Percentiles rank a stretch among this genome's conserved stretches.
These are phyloP conservation scores for Themeda triandra DNA, from an alignment of 176 grass and related monocot genomes.

Conservation along the genomic window DNA sequence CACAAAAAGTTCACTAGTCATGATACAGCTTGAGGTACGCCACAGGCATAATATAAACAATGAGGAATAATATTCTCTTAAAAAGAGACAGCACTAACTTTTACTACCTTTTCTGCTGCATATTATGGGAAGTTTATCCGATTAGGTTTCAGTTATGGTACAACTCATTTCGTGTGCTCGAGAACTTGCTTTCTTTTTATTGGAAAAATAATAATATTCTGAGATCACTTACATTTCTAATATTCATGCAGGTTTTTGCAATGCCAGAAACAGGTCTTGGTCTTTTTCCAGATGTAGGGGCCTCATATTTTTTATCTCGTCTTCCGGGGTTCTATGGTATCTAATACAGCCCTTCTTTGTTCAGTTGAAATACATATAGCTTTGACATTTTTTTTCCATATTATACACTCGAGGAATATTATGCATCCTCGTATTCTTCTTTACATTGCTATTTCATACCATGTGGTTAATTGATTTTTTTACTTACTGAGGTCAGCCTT, in stretches of 20 bases:
- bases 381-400: neutral
- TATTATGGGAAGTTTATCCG: too few species aligned
- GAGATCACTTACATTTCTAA: neutral
- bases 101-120: too few species aligned
- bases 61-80: too few species aligned
- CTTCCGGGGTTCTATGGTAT: conserved; percentile 76
- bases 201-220: too few species aligned
- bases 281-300: conserved; percentile 83
- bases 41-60: neutral
- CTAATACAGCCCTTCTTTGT: neutral
- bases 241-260: conserved; percentile 76
- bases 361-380: neutral
- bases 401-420: neutral
- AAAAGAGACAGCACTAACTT: too few species aligned
- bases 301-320: conserved; percentile 89
- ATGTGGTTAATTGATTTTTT: neutral
- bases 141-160: too few species aligned
- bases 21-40: neutral
- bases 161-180: too few species aligned
- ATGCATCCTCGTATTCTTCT: too few species aligned
- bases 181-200: too few species aligned
- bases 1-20: too few species aligned
- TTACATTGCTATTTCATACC: neutral
- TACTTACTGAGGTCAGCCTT: neutral
- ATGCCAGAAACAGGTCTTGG: conserved; percentile 91